A percentile compares a stretch with the other conserved stretches of the same genome.
Evolutionary conservation across 805 yeast species (phyloP).

Genomic region (Pichia californica): DNA sequence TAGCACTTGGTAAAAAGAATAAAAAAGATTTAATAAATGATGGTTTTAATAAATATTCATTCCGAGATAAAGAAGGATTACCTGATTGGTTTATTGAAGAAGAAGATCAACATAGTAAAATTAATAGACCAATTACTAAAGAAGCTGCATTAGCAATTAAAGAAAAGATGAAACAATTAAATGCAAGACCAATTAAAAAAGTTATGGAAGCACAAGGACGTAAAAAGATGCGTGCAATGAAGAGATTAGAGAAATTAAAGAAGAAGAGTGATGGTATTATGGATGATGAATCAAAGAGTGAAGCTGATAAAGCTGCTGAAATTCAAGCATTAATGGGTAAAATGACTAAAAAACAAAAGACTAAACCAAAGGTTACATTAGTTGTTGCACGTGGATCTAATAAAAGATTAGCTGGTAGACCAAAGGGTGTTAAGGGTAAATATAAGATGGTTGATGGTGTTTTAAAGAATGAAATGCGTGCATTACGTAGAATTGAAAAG

Average conservation of each 20-base stretch:
- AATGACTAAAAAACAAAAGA: slow-evolving; percentile 61
- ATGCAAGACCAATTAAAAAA: slow-evolving; percentile 97
- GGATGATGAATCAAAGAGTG: slow-evolving; percentile 82
- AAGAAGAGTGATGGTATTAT: slow-evolving; percentile 89
- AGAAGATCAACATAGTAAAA: slow-evolving; percentile 79
- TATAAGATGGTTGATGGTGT: slow-evolving; percentile 99
- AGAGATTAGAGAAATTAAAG: slow-evolving; percentile 79
- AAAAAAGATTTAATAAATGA: slow-evolving; percentile 86
- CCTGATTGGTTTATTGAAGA: slow-evolving; percentile 98
- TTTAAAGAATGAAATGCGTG: slow-evolving; percentile 94
- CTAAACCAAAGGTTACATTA: slow-evolving; percentile 76
- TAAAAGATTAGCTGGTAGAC: slow-evolving; percentile 88
- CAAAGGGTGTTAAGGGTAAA: slow-evolving; percentile 93
- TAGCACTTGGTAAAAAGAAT: slow-evolving; percentile 82
- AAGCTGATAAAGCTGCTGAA: slow-evolving; percentile 91
- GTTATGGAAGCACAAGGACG: slow-evolving; percentile 97
- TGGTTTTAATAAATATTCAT: slow-evolving; percentile 86
- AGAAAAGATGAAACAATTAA: slow-evolving; percentile 70
- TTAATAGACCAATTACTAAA: slow-evolving; percentile 87
- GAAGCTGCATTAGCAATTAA: slow-evolving; percentile 79
- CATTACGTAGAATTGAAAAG: slow-evolving; percentile 83
- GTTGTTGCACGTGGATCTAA: slow-evolving; percentile 85
- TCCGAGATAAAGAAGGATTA: slow-evolving; percentile 82
- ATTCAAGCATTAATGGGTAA: slow-evolving; percentile 80
- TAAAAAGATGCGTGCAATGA: slow-evolving; percentile 87